Percentiles rank a stretch among this genome's conserved stretches.
phyloP scores from a whole-genome alignment of 129 eudicot species.

The Helianthus tuberosus region DNA sequence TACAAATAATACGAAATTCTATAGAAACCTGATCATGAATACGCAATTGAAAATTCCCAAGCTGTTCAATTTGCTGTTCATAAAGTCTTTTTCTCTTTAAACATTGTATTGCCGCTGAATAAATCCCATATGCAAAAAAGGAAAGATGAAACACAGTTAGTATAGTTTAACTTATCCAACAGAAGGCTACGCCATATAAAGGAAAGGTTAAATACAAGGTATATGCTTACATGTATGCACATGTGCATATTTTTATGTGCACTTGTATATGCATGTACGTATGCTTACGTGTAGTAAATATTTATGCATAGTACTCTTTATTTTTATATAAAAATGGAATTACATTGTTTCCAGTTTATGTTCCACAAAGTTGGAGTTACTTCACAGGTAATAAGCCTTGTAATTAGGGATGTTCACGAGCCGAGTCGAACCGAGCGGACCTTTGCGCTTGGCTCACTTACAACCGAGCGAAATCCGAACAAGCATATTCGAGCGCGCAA shows the following conservation, averaged over 20 bases:
- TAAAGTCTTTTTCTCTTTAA: conserved; percentile 55
- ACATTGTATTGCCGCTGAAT: conserved; percentile 60
- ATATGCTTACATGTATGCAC: not conserved
- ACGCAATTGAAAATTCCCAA: conserved; percentile 59
- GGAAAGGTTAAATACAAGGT: not conserved
- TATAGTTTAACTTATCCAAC: conserved; percentile 1
- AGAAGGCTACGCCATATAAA: not conserved
- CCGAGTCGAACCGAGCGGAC: too few relatives aligned
- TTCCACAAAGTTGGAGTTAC: not conserved
- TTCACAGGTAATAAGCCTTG: not conserved
- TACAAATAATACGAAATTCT: not conserved
- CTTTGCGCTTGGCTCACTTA: too few relatives aligned
- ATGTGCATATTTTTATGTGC: not conserved
- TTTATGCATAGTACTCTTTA: not conserved
- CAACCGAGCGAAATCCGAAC: too few relatives aligned
- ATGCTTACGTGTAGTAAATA: too few relatives aligned
- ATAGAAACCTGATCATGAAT: conserved; percentile 58
- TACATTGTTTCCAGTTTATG: conserved; percentile 9
- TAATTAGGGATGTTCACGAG: too few relatives aligned
- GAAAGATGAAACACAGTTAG: conserved; percentile 12
- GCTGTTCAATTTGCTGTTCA: conserved; percentile 61
- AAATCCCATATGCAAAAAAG: not conserved
- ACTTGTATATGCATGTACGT: not conserved
- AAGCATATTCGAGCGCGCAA: too few relatives aligned
- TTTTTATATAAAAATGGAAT: not conserved